A percentile compares a stretch with the other conserved stretches of the same genome.
phyloP scores from a whole-genome alignment of 495 filamentous ascomycete genomes.

The Penicillium paxilli region DNA sequence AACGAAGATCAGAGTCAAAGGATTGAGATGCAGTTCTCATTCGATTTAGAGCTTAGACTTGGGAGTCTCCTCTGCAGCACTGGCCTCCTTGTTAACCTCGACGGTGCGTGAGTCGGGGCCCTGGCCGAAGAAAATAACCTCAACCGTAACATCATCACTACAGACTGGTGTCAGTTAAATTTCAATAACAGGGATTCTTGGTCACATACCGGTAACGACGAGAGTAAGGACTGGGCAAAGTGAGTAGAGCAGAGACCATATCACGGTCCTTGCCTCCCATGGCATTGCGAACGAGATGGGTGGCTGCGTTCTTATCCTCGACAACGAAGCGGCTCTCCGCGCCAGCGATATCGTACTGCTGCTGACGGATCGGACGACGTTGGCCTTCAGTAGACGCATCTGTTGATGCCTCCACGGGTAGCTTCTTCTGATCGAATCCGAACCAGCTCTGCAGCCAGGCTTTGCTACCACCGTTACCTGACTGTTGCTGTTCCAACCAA shows the following conservation, averaged over 20 bases:
- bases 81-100: constrained; percentile 82
- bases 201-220: constrained; percentile 75
- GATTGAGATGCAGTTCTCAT: neutral
- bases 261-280: constrained; percentile 92
- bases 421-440: constrained; percentile 40
- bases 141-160: constrained; percentile 93
- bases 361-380: constrained; percentile 74
- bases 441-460: constrained; percentile 54
- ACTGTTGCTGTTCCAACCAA: constrained; percentile 82
- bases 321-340: constrained; percentile 81
- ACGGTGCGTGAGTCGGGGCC: constrained; percentile 72
- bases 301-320: constrained; percentile 94
- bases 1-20: neutral
- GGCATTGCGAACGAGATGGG: constrained; percentile 93
- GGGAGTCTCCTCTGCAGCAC: constrained; percentile 52
- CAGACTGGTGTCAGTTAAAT: neutral
- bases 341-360: constrained; percentile 74
- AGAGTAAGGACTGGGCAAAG: constrained; percentile 86
- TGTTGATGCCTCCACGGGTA: constrained; percentile 52
- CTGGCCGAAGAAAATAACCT: constrained; percentile 97
- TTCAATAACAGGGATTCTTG: neutral
- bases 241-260: constrained; percentile 91
- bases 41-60: constrained; percentile 59
- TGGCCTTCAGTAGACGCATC: constrained; percentile 56
- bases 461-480: constrained; percentile 39